Conservation (phyloP, 1,139 yeast genomes). For the Diutina ranongensis region DNA sequence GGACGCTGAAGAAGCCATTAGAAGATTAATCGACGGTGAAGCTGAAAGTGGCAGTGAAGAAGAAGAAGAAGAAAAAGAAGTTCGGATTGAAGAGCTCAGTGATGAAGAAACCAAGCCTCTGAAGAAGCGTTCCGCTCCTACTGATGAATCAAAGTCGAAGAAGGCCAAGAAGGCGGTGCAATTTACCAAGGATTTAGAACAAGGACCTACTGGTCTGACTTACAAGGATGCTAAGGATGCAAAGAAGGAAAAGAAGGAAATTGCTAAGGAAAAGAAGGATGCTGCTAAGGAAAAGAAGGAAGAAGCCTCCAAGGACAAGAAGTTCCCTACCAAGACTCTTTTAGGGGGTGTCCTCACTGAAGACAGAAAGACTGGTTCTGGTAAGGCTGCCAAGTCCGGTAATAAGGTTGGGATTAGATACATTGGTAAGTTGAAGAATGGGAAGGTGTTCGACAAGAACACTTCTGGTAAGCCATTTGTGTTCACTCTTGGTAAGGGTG, state of each 20-base stretch:
- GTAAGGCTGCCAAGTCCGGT: slow-evolving; percentile 80
- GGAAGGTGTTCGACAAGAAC: slow-evolving; percentile 93
- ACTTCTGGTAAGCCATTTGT: slow-evolving; percentile 93
- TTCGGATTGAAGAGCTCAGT: slow-evolving; percentile 48
- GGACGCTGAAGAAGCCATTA: slow-evolving; percentile 60
- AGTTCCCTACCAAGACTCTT: slow-evolving; percentile 60
- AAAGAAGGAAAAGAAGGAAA: slow-evolving; percentile 19
- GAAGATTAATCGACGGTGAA: slow-evolving; percentile 54
- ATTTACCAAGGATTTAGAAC: slow-evolving; percentile 83
- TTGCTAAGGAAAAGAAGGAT: slow-evolving; percentile 12
- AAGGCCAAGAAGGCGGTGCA: slow-evolving; percentile 62
- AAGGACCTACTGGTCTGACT: slow-evolving; percentile 63
- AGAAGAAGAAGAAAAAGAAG: slow-evolving; percentile 56
- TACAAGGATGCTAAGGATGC: slow-evolving; percentile 15
- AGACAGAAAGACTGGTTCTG: slow-evolving; percentile 84
- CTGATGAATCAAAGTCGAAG: slow-evolving; percentile 22
- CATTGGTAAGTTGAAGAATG: slow-evolving; percentile 94
- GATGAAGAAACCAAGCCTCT: slow-evolving; percentile 40
- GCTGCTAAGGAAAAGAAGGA: slow-evolving; percentile 18
- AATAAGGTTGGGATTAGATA: slow-evolving; percentile 93
- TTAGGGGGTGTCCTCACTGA: slow-evolving; percentile 91
- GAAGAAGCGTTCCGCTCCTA: slow-evolving; percentile 18
- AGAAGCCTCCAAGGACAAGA: slow-evolving; percentile 20
- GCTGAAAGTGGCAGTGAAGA: slow-evolving; percentile 43
- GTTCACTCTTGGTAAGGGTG: slow-evolving; percentile 91